Percentiles rank a stretch among this genome's conserved stretches.
These are phyloP conservation scores for Phlyctochytrium planicorne DNA, from an alignment of 192 early-diverging fungal species.

Conservation along the genomic window DNA sequence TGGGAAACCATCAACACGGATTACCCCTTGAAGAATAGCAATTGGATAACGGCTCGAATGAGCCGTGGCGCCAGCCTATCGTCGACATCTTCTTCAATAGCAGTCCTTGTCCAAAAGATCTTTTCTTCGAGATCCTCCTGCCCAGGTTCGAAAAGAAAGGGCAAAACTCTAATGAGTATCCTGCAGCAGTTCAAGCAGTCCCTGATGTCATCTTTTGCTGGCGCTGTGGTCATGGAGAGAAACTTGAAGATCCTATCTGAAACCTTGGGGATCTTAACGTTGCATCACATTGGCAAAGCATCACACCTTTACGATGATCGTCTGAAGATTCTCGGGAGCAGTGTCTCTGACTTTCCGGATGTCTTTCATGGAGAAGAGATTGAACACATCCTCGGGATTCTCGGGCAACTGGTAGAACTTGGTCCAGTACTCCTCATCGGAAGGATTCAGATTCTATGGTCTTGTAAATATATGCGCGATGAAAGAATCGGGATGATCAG, in stretches of 20 bases:
- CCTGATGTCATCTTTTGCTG: slow-evolving; percentile 49
- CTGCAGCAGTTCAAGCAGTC: slow-evolving; percentile 82
- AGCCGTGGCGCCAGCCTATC: slow-evolving; percentile 12
- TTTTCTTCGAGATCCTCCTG: slow-evolving; percentile 53
- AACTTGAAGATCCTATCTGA: slow-evolving; percentile 20
- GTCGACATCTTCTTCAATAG: not conserved
- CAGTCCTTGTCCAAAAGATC: slow-evolving; percentile 58
- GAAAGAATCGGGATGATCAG: not conserved
- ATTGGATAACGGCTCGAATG: slow-evolving; percentile 17
- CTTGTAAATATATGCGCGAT: not conserved
- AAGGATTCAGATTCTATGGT: slow-evolving; percentile 38
- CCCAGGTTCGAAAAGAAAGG: slow-evolving; percentile 75
- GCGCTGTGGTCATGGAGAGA: slow-evolving; percentile 31
- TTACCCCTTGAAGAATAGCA: slow-evolving; percentile 46
- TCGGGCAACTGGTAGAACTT: slow-evolving; percentile 78
- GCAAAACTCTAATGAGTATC: slow-evolving; percentile 79
- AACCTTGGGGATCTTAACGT: slow-evolving; percentile 8
- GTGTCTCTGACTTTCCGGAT: slow-evolving; percentile 74
- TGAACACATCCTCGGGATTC: slow-evolving; percentile 79
- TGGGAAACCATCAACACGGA: slow-evolving; percentile 1
- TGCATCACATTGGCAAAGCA: not conserved
- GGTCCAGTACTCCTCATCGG: slow-evolving; percentile 26
- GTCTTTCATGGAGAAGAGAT: slow-evolving; percentile 80
- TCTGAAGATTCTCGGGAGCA: slow-evolving; percentile 75
- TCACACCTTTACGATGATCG: slow-evolving; percentile 68